phyloP scores from a whole-genome alignment of 2,329 filamentous ascomycete genomes.

The Penicillium expansum region DNA sequence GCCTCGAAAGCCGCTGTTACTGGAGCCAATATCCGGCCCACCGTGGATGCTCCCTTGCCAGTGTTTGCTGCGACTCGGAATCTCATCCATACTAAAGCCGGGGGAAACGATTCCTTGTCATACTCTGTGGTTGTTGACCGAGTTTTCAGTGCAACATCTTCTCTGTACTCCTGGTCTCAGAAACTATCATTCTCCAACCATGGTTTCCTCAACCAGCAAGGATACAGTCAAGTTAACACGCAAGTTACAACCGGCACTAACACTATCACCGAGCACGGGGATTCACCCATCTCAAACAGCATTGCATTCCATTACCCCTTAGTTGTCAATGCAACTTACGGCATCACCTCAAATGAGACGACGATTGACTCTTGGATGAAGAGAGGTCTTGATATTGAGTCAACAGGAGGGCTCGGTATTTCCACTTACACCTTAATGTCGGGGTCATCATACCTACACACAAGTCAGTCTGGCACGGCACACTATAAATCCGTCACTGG shows the following conservation, averaged over 20 bases:
- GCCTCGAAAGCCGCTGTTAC: background rate
- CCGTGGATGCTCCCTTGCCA: slow-evolving; percentile 41
- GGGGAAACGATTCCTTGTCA: slow-evolving; percentile 58
- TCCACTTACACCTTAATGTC: slow-evolving; percentile 60
- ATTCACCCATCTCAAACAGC: slow-evolving; percentile 31
- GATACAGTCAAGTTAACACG: slow-evolving; percentile 53
- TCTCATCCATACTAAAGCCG: slow-evolving; percentile 39
- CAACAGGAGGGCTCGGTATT: slow-evolving; percentile 45
- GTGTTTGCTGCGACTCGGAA: slow-evolving; percentile 48
- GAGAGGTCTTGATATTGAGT: slow-evolving; percentile 48
- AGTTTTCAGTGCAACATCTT: slow-evolving; percentile 53
- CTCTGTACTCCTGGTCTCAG: slow-evolving; percentile 57
- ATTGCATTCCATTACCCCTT: slow-evolving; percentile 60
- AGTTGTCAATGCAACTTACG: slow-evolving; percentile 54
- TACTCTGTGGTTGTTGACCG: slow-evolving; percentile 60
- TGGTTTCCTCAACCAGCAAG: slow-evolving; percentile 55
- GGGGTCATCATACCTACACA: slow-evolving; percentile 26
- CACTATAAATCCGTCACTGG: slow-evolving; percentile 23
- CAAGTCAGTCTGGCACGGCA: slow-evolving; percentile 31
- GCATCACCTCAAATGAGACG: slow-evolving; percentile 45
- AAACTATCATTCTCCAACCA: slow-evolving; percentile 54
- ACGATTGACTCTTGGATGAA: slow-evolving; percentile 50
- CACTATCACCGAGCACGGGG: slow-evolving; percentile 32
- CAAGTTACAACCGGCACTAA: slow-evolving; percentile 51
- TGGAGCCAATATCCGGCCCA: background rate